A percentile compares a stretch with the other conserved stretches of the same genome.
phyloP scores from a whole-genome alignment of 2,329 filamentous ascomycete species.

The Aspergillus sp. region DNA sequence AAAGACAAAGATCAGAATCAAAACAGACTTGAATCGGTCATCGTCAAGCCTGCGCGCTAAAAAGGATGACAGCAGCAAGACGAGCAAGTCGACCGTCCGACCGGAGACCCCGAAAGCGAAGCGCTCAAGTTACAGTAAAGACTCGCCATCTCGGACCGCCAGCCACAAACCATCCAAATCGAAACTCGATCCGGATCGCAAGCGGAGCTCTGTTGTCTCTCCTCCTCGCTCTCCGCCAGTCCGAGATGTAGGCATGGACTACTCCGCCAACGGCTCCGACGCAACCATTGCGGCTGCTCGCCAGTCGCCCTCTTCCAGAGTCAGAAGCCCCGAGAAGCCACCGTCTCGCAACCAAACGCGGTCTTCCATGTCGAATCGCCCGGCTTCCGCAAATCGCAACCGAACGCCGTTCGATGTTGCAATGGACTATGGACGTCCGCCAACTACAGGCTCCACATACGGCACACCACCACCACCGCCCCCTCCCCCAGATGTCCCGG shows the following conservation, averaged over 20 bases:
- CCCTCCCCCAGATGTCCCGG: slow-evolving; percentile 64
- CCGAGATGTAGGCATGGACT: slow-evolving; percentile 35
- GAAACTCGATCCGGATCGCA: slow-evolving; percentile 33
- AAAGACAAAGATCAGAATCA: slow-evolving; percentile 37
- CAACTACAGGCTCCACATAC: slow-evolving; percentile 30
- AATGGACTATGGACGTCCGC: slow-evolving; percentile 33
- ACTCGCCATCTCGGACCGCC: slow-evolving; percentile 34
- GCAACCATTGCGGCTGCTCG: slow-evolving; percentile 48
- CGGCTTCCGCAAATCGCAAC: slow-evolving; percentile 19
- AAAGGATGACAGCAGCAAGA: slow-evolving; percentile 38
- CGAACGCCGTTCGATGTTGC: slow-evolving; percentile 38
- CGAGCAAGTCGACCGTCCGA: slow-evolving; percentile 34
- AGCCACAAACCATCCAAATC: slow-evolving; percentile 37
- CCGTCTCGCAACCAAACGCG: slow-evolving; percentile 37
- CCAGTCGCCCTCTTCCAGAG: slow-evolving; percentile 29
- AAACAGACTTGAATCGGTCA: slow-evolving; percentile 40
- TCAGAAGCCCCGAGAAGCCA: slow-evolving; percentile 32
- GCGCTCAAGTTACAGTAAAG: slow-evolving; percentile 33
- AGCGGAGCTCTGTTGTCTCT: slow-evolving; percentile 32
- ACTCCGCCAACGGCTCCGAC: slow-evolving; percentile 44
- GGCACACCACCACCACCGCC: slow-evolving; percentile 67
- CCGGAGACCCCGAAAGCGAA: slow-evolving; percentile 42
- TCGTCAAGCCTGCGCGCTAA: slow-evolving; percentile 42
- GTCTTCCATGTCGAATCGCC: slow-evolving; percentile 30
- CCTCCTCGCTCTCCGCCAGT: slow-evolving; percentile 37